Conservation (phyloP, 2,329 filamentous ascomycete species). For the Metarhizium anisopliae region DNA sequence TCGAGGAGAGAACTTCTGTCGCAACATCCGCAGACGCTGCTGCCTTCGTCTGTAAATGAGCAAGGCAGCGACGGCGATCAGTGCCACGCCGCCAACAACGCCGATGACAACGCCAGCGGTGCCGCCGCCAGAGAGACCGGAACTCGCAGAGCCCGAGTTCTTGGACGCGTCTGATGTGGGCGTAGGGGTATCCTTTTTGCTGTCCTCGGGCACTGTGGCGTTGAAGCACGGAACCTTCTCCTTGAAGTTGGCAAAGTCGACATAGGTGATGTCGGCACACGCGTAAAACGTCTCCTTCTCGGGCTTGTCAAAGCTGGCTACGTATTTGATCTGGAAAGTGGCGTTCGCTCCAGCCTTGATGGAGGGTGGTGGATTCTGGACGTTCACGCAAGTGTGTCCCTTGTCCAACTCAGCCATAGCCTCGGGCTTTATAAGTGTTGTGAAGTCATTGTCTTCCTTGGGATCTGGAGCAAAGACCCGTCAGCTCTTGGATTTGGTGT, state of each 20-base stretch:
- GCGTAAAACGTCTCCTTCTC: constrained; percentile 38
- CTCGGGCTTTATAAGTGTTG: constrained; percentile 25
- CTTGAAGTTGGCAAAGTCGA: constrained; percentile 25
- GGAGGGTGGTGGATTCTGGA: constrained; percentile 24
- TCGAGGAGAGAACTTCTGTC: constrained; percentile 16
- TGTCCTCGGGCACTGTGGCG: constrained; percentile 22
- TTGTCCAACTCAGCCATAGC: constrained; percentile 30
- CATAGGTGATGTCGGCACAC: constrained; percentile 38
- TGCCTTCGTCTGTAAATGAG: constrained; percentile 36
- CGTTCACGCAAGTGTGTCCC: constrained; percentile 36
- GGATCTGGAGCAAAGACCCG: constrained; percentile 22
- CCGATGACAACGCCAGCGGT: constrained; percentile 72
- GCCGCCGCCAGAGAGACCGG: constrained; percentile 49
- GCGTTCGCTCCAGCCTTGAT: constrained; percentile 33
- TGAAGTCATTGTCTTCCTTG: constrained; percentile 29
- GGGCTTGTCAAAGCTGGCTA: constrained; percentile 31
- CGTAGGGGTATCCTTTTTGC: constrained; percentile 9
- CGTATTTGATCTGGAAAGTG: constrained; percentile 40
- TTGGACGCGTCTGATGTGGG: constrained; percentile 12
- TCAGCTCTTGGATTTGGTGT: not conserved
- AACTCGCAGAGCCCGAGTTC: constrained; percentile 13
- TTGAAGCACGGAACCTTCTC: constrained; percentile 34
- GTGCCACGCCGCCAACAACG: constrained; percentile 49
- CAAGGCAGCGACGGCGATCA: constrained; percentile 52
- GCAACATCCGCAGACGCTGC: constrained; percentile 11